Percentiles rank a stretch among this genome's conserved stretches.
Evolutionary conservation across 345 rosid species (phyloP).

Genomic region (Eucalyptus sideroxylon): DNA sequence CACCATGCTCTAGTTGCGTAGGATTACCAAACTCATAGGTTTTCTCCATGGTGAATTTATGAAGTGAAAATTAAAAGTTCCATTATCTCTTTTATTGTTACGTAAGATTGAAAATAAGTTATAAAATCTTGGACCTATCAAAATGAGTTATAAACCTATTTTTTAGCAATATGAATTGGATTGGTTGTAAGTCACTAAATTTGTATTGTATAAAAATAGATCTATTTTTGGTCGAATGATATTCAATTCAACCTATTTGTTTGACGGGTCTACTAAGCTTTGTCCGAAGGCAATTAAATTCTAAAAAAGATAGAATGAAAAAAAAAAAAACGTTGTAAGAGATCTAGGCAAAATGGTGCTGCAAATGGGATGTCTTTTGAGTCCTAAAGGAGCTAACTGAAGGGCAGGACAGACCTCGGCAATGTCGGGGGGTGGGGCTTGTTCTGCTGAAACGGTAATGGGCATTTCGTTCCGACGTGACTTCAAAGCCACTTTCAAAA

Average conservation of each 20-base stretch:
- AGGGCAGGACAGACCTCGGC: neutral
- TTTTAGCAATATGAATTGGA: no score
- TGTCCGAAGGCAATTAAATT: no score
- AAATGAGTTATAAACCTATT: no score
- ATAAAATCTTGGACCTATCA: neutral
- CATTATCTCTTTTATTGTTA: no score
- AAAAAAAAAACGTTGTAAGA: no score
- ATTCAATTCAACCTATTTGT: accelerated
- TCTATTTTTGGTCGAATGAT: neutral
- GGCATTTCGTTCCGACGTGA: neutral
- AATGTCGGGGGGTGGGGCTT: neutral
- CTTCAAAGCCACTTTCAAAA: neutral
- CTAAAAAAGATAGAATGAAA: no score
- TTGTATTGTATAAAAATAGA: no score
- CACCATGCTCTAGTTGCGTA: neutral
- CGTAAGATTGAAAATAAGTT: neutral
- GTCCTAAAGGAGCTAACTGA: neutral
- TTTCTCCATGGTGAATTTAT: neutral
- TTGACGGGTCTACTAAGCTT: neutral
- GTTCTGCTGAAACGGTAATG: neutral
- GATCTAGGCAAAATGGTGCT: neutral
- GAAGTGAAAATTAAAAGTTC: neutral
- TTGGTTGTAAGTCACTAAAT: neutral
- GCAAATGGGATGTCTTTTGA: neutral
- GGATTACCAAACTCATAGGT: neutral